Evolutionary conservation across 2,329 filamentous ascomycete genomes (phyloP).

Genomic region (Dactylonectria estremocensis): DNA sequence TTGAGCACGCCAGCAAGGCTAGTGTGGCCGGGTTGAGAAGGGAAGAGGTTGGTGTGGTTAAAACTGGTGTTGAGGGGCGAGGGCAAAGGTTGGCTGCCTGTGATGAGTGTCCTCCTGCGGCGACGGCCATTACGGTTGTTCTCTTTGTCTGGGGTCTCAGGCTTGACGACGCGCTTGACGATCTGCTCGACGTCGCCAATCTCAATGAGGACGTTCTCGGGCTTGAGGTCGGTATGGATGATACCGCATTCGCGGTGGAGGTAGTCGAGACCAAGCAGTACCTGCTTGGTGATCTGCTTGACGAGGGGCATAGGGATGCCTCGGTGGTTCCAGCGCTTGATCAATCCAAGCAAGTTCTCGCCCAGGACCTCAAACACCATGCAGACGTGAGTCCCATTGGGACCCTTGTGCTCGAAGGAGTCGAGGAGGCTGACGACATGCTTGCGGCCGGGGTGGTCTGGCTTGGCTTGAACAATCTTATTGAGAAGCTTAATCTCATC

Average conservation of each 20-base stretch:
- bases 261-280: conserved; percentile 94
- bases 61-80: conserved; percentile 96
- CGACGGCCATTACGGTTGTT: conserved; percentile 93
- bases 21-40: conserved; percentile 74
- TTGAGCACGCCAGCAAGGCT: conserved; percentile 90
- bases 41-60: conserved; percentile 81
- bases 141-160: conserved; percentile 81
- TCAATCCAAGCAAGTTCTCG: conserved; percentile 93
- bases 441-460: conserved; percentile 91
- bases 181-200: conserved; percentile 99
- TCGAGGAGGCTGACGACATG: conserved; percentile 97
- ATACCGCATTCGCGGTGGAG: conserved; percentile 98
- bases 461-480: conserved; percentile 96
- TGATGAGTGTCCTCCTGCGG: conserved; percentile 93
- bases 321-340: conserved; percentile 98
- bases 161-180: conserved; percentile 95
- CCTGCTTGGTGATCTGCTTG: conserved; percentile 99
- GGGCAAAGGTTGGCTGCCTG: conserved; percentile 94
- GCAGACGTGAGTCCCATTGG: conserved; percentile 96
- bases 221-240: conserved; percentile 97
- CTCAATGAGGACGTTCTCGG: conserved; percentile 98
- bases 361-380: conserved; percentile 99
- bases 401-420: conserved; percentile 97
- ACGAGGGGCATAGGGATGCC: conserved; percentile 97
- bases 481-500: conserved; percentile 99